These are phyloP conservation scores for Aureobasidium sp. DNA, from an alignment of 2,329 filamentous ascomycete species.

Conservation along the genomic window DNA sequence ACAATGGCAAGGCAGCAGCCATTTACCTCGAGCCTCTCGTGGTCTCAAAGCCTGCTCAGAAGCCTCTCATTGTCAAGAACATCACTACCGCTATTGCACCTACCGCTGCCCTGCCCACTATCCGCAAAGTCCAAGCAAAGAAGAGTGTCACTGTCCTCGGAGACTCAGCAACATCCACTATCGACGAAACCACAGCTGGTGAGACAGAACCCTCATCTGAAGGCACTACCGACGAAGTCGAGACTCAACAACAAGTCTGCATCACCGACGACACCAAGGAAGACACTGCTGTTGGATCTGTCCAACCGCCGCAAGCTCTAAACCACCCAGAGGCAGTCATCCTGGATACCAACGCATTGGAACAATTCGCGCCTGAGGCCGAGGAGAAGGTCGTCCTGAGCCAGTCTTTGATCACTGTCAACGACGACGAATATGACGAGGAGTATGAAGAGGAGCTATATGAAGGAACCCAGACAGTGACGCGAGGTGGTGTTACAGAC, in stretches of 20 bases:
- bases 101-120: constrained; percentile 18
- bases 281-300: neutral
- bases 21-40: constrained; percentile 16
- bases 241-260: neutral
- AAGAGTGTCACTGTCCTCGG: constrained; percentile 47
- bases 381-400: constrained; percentile 1
- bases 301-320: neutral
- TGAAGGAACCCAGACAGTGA: constrained; percentile 64
- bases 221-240: neutral
- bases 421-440: constrained; percentile 54
- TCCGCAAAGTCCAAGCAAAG: constrained; percentile 43
- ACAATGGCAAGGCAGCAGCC: constrained; percentile 21
- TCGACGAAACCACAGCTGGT: neutral
- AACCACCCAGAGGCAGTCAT: neutral
- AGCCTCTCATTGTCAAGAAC: constrained; percentile 34
- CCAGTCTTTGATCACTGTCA: constrained; percentile 1
- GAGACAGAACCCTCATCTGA: neutral
- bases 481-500: constrained; percentile 51
- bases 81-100: constrained; percentile 9
- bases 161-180: constrained; percentile 26
- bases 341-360: neutral
- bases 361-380: neutral
- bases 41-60: constrained; percentile 49
- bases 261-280: neutral
- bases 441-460: constrained; percentile 70